Evolutionary conservation across 177 flowering plant species (phyloP).

Genomic region (Vitis hybrid): DNA sequence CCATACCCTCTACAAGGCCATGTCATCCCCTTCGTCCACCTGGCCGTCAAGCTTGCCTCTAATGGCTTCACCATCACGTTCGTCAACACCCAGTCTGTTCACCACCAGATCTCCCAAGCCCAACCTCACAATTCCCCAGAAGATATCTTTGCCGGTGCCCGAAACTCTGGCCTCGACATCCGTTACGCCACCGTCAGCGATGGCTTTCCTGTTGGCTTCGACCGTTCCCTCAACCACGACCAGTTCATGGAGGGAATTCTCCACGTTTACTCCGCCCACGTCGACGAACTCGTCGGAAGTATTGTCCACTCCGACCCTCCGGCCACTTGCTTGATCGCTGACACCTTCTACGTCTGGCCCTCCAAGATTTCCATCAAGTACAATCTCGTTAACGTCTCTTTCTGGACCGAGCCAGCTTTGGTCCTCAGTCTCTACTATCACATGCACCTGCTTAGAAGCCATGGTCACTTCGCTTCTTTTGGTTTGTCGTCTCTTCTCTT

Average conservation of each 20-base stretch:
- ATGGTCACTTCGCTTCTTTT: slow-evolving; percentile 31
- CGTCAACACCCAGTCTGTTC: slow-evolving; percentile 28
- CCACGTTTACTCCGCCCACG: slow-evolving; percentile 29
- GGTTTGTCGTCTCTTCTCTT: slow-evolving; percentile 7
- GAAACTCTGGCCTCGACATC: slow-evolving; percentile 28
- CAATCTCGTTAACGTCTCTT: slow-evolving; percentile 26
- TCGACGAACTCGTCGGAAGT: slow-evolving; percentile 24
- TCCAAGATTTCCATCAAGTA: slow-evolving; percentile 24
- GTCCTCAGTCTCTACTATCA: slow-evolving; percentile 31
- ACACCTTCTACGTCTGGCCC: slow-evolving; percentile 33
- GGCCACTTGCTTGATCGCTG: slow-evolving; percentile 27
- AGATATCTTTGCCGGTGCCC: slow-evolving; percentile 28
- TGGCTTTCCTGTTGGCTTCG: slow-evolving; percentile 27
- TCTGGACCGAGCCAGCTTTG: slow-evolving; percentile 37
- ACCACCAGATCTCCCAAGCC: slow-evolving; percentile 29
- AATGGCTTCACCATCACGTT: slow-evolving; percentile 37
- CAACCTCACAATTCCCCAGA: background rate
- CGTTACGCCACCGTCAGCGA: slow-evolving; percentile 29
- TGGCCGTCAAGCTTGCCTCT: slow-evolving; percentile 33
- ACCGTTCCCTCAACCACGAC: slow-evolving; percentile 26
- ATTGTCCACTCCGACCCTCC: slow-evolving; percentile 5
- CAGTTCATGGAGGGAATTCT: slow-evolving; percentile 20
- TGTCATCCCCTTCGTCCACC: slow-evolving; percentile 28
- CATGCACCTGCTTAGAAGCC: slow-evolving; percentile 14
- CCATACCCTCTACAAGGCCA: slow-evolving; percentile 37